Conservation (phyloP, 2,329 filamentous ascomycete species). For the Ceratocystis variospora region DNA sequence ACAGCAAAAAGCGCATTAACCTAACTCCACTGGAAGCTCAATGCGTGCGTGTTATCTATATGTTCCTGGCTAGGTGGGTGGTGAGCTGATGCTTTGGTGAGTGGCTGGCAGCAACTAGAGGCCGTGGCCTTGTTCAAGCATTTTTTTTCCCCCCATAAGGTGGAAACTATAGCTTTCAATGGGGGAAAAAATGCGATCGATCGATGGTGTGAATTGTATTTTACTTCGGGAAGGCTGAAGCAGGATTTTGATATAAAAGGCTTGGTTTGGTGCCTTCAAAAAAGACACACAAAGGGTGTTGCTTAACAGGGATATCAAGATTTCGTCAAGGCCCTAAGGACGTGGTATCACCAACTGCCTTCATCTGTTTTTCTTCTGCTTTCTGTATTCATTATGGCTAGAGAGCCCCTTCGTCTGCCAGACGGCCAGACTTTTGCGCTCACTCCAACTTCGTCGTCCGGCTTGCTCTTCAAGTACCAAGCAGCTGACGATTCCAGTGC, state of each 20-base stretch:
- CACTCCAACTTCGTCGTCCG: conserved; percentile 78
- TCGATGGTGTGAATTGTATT: neutral
- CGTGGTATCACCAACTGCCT: neutral
- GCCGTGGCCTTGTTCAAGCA: neutral
- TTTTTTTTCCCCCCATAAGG: too few relatives aligned
- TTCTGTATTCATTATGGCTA: neutral
- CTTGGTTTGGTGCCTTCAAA: neutral
- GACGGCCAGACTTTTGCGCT: conserved; percentile 78
- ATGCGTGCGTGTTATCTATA: neutral
- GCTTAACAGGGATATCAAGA: too few relatives aligned
- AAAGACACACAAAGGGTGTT: neutral
- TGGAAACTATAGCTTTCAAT: neutral
- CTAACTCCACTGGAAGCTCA: neutral
- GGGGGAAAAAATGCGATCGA: neutral
- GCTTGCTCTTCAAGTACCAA: conserved; percentile 75
- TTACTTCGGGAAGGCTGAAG: neutral
- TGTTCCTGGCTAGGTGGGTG: neutral
- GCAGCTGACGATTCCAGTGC: conserved; percentile 56
- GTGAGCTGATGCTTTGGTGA: conserved; percentile 2
- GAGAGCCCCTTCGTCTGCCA: conserved; percentile 53
- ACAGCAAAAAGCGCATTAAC: neutral
- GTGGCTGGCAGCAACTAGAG: neutral
- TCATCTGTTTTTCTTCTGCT: neutral
- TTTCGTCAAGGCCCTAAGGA: too few relatives aligned
- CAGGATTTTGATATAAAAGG: neutral